Evolutionary conservation across 83 land plant genomes (phyloP), one percentile per base, ranked within the genome.

Genomic region (Thuja plicata): DNA sequence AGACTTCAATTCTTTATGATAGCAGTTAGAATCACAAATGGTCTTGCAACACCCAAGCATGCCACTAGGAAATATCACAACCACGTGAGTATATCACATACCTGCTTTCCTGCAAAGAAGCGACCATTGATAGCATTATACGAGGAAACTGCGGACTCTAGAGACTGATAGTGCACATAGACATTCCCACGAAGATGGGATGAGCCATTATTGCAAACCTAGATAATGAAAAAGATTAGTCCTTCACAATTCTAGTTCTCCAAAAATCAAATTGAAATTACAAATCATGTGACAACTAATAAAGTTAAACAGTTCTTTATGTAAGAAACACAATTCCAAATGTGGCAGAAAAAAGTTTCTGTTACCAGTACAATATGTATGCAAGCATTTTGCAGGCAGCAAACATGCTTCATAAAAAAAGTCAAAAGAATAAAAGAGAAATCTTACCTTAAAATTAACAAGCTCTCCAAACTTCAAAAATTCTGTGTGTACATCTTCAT

Each of bases 401-500:
- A 84, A 46, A 32, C 57, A n/a, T 2, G 19, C 32, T 84, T 30
- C 32, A 30, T 10, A 81, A 11, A 46, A 19, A 30, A 12, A 24
- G 24, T 24, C 43, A n/a, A 6, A 80, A 81, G 48, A 43, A 32
- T 81, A 81, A 84, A 43, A 84, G 3, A 48, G 16, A 83, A 40
- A 43, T 21, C 6, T 81, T 86, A 86, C 99, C 99, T 98, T 98
- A 89, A 98, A 98, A 91, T 97, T 98, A 24, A 97, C 92, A 89
- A 98, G 92, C 91, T 97, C 98, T 21, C 99, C 99, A 93, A 90
- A 97, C 92, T 97, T 97, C 92, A 97, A 86, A 89, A 98, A 98
- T 87, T 98, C 99, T 60, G 97, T 94, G 88, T 98, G 99, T 16
- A 98, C 99, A 93, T 98, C 99, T 74, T 97, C 99, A 91, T 97